These are phyloP conservation scores for Epicoccum nigrum DNA, from an alignment of 2,329 filamentous ascomycete genomes.

Conservation along the genomic window DNA sequence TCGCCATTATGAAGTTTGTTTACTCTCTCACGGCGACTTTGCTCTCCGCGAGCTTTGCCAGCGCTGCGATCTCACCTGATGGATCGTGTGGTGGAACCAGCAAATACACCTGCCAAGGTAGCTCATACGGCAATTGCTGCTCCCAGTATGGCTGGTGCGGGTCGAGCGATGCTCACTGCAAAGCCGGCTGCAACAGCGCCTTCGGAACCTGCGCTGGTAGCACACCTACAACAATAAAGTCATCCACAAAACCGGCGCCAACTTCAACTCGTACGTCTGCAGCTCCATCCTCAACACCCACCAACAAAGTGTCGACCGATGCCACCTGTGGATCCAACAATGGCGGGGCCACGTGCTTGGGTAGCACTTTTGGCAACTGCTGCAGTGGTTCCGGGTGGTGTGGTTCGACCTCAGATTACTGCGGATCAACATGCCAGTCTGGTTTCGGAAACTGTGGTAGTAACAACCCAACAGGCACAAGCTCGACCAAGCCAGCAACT, in stretches of 20 bases:
- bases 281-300: slow-evolving; percentile 27
- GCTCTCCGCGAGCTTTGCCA: slow-evolving; percentile 27
- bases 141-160: slow-evolving; percentile 52
- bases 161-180: slow-evolving; percentile 37
- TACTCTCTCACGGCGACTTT: slow-evolving; percentile 25
- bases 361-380: slow-evolving; percentile 44
- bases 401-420: slow-evolving; percentile 47
- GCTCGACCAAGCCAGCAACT: slow-evolving; percentile 22
- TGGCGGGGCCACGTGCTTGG: slow-evolving; percentile 34
- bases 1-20: slow-evolving; percentile 28
- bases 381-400: slow-evolving; percentile 51
- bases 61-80: slow-evolving; percentile 46
- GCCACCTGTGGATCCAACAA: slow-evolving; percentile 51
- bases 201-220: slow-evolving; percentile 39
- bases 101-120: slow-evolving; percentile 53
- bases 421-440: slow-evolving; percentile 41
- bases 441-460: slow-evolving; percentile 39
- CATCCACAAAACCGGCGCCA: slow-evolving; percentile 11
- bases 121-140: slow-evolving; percentile 53
- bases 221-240: slow-evolving; percentile 18
- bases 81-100: slow-evolving; percentile 51
- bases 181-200: slow-evolving; percentile 36
- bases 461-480: slow-evolving; percentile 20
- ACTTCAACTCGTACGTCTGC: slow-evolving; percentile 20
- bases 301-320: slow-evolving; percentile 45